Evolutionary conservation across 2,329 filamentous ascomycete species (phyloP).

Genomic region (Claviceps pusilla): DNA sequence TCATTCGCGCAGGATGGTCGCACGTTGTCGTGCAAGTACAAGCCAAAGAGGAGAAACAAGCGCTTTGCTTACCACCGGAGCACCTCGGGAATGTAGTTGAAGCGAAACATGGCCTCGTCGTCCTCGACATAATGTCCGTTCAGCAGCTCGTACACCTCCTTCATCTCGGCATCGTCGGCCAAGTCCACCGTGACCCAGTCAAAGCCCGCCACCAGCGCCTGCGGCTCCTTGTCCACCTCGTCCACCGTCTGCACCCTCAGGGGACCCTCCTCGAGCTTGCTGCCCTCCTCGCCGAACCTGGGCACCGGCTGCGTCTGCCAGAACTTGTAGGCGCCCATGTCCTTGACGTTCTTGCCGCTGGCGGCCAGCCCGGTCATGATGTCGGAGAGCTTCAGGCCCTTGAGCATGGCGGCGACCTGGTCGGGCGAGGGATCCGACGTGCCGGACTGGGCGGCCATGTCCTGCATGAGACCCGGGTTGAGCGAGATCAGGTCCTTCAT

Average conservation of each 20-base stretch:
- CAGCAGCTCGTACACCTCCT: slow-evolving; percentile 83
- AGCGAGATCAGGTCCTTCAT: slow-evolving; percentile 53
- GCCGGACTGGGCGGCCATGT: slow-evolving; percentile 26
- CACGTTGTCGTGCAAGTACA: no score
- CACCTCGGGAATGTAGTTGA: slow-evolving; percentile 84
- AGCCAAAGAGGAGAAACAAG: no score
- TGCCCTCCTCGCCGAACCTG: slow-evolving; percentile 50
- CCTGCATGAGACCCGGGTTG: slow-evolving; percentile 56
- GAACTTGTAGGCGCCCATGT: slow-evolving; percentile 96
- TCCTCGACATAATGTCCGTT: slow-evolving; percentile 96
- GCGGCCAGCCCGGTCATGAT: slow-evolving; percentile 62
- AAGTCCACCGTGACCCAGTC: slow-evolving; percentile 91
- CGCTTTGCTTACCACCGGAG: slow-evolving; percentile 56
- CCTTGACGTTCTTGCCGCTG: slow-evolving; percentile 77
- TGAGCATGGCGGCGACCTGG: slow-evolving; percentile 37
- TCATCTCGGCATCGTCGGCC: slow-evolving; percentile 58
- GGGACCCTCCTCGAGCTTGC: slow-evolving; percentile 58
- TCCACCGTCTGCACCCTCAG: slow-evolving; percentile 69
- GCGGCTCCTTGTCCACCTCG: slow-evolving; percentile 62
- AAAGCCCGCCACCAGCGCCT: slow-evolving; percentile 64
- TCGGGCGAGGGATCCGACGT: slow-evolving; percentile 22
- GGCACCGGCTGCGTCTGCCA: slow-evolving; percentile 96
- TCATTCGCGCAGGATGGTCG: no score
- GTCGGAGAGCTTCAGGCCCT: slow-evolving; percentile 52
- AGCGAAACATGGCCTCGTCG: slow-evolving; percentile 90